A percentile compares a stretch with the other conserved stretches of the same genome.
These are phyloP conservation scores for Pisolithus tinctorius DNA, from an alignment of 768 basidiomycete genomes.

Conservation along the genomic window DNA sequence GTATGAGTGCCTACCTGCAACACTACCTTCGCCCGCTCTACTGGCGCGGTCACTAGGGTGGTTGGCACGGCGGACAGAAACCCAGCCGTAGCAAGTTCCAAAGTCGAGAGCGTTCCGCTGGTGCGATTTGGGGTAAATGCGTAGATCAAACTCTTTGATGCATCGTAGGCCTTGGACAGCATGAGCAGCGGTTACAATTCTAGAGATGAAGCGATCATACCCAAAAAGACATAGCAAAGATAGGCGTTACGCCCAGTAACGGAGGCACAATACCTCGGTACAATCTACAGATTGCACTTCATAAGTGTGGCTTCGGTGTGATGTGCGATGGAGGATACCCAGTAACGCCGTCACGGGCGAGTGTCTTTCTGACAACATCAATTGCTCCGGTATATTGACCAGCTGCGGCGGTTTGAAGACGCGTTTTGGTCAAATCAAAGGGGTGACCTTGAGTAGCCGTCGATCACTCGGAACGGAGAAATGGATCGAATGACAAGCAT, in stretches of 20 bases:
- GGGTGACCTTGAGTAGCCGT: slow-evolving; percentile 67
- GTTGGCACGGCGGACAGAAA: slow-evolving; percentile 92
- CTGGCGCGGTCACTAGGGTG: slow-evolving; percentile 89
- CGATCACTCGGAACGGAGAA: not conserved
- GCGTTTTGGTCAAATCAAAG: slow-evolving; percentile 95
- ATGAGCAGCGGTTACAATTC: not conserved
- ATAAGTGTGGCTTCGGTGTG: not conserved
- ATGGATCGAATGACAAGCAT: not conserved
- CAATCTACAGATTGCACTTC: slow-evolving; percentile 39
- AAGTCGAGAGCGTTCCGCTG: slow-evolving; percentile 52
- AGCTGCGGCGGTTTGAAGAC: slow-evolving; percentile 85
- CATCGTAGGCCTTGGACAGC: slow-evolving; percentile 74
- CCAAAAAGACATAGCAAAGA: slow-evolving; percentile 98
- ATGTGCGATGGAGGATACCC: slow-evolving; percentile 45
- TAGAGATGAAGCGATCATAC: slow-evolving; percentile 35
- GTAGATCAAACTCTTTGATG: slow-evolving; percentile 82
- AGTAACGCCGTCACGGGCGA: slow-evolving; percentile 84
- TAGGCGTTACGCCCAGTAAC: slow-evolving; percentile 90
- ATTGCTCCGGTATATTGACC: slow-evolving; percentile 88
- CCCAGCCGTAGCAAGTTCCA: slow-evolving; percentile 87
- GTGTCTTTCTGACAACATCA: slow-evolving; percentile 86
- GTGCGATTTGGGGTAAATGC: slow-evolving; percentile 71
- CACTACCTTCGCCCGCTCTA: slow-evolving; percentile 94
- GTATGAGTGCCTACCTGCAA: slow-evolving; percentile 55
- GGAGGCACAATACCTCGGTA: slow-evolving; percentile 95